These are phyloP conservation scores for Podospora pseudoanserina DNA, from an alignment of 495 filamentous ascomycete species.

Conservation along the genomic window DNA sequence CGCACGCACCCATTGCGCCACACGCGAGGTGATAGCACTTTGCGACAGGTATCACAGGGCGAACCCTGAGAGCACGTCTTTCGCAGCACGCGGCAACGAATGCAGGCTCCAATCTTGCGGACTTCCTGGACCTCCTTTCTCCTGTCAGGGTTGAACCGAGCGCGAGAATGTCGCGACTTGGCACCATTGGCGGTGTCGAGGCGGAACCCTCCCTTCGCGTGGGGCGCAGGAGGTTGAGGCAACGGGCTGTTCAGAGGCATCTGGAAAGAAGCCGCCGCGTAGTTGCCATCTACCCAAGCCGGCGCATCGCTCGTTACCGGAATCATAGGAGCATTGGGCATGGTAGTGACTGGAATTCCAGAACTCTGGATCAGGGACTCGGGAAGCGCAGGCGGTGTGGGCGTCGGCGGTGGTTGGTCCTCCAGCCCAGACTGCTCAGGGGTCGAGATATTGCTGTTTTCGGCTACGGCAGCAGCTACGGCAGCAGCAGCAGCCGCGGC, in stretches of 20 bases:
- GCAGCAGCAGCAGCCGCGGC: constrained; percentile 16
- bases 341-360: background rate
- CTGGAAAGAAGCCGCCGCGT: constrained; percentile 36
- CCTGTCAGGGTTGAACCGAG: constrained; percentile 62
- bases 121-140: constrained; percentile 79
- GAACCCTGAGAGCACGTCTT: constrained; percentile 79
- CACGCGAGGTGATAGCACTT: constrained; percentile 70
- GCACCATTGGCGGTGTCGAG: constrained; percentile 36
- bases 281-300: constrained; percentile 47
- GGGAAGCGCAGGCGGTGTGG: constrained; percentile 2
- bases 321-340: background rate
- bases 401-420: constrained; percentile 5
- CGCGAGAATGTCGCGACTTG: constrained; percentile 49
- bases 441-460: constrained; percentile 15
- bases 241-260: constrained; percentile 16
- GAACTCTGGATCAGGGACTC: constrained; percentile 6
- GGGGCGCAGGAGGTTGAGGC: constrained; percentile 19
- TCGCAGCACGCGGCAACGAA: constrained; percentile 80
- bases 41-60: constrained; percentile 78
- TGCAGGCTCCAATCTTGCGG: constrained; percentile 76
- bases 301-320: constrained; percentile 19
- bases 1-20: constrained; percentile 80
- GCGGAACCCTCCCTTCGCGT: constrained; percentile 40
- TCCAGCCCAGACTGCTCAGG: constrained; percentile 17
- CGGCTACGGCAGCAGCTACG: constrained; percentile 15